Evolutionary conservation across 805 yeast genomes (phyloP).

Genomic region (Saccharomycopsis capsularis): DNA sequence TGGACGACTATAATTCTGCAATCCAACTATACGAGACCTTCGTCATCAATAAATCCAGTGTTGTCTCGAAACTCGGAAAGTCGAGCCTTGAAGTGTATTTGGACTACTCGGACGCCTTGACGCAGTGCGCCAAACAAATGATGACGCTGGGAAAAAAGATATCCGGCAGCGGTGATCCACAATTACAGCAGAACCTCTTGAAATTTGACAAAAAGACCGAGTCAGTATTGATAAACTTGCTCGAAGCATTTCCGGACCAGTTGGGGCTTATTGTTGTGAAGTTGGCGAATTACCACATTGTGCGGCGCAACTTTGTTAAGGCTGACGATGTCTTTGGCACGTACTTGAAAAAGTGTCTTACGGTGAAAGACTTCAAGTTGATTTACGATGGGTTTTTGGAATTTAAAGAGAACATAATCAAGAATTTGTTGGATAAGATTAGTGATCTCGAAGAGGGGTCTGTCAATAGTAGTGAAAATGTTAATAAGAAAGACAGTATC

Average conservation of each 20-base stretch:
- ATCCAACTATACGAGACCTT: slow-evolving; percentile 29
- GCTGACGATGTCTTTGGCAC: slow-evolving; percentile 41
- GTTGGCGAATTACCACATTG: slow-evolving; percentile 40
- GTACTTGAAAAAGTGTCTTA: slow-evolving; percentile 39
- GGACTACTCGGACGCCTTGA: slow-evolving; percentile 38
- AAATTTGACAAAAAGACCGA: slow-evolving; percentile 28
- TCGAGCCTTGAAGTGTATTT: slow-evolving; percentile 44
- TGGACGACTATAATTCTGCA: slow-evolving; percentile 29
- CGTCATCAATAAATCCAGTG: slow-evolving; percentile 31
- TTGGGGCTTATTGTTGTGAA: slow-evolving; percentile 40
- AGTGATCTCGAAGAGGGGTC: slow-evolving; percentile 15
- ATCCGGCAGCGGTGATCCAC: background rate
- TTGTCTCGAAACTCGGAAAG: slow-evolving; percentile 31
- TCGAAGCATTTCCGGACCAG: slow-evolving; percentile 52
- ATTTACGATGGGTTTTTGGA: slow-evolving; percentile 59
- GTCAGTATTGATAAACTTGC: slow-evolving; percentile 30
- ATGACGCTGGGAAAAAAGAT: slow-evolving; percentile 7
- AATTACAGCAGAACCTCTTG: slow-evolving; percentile 22
- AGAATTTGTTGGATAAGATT: slow-evolving; percentile 12
- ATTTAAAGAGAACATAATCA: slow-evolving; percentile 47
- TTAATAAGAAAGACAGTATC: slow-evolving; percentile 15
- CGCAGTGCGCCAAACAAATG: slow-evolving; percentile 25
- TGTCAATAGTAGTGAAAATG: slow-evolving; percentile 13
- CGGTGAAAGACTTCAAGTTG: slow-evolving; percentile 54
- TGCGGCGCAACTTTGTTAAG: slow-evolving; percentile 29